These are phyloP conservation scores for Lophiotrema nucula DNA, from an alignment of 495 filamentous ascomycete genomes.

Conservation along the genomic window DNA sequence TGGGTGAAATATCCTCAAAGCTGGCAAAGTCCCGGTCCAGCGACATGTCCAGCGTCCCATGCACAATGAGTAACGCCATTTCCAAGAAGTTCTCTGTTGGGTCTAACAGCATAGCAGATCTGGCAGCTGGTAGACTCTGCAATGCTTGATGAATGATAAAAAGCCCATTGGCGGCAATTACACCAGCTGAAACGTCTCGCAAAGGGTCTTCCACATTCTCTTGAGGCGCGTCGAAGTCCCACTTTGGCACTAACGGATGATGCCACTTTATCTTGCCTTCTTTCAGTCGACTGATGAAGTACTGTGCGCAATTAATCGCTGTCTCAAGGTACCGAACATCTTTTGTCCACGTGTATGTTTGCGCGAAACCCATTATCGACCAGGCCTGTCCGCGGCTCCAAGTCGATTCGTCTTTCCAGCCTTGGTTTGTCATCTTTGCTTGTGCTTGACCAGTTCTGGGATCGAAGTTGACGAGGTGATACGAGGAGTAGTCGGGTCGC, in stretches of 20 bases:
- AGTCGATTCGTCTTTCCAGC: constrained; percentile 12
- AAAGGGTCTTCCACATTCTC: constrained; percentile 5
- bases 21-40: constrained; percentile 18
- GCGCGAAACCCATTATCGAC: constrained; percentile 26
- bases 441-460: constrained; percentile 7
- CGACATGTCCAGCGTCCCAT: constrained; percentile 16
- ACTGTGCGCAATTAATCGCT: constrained; percentile 15
- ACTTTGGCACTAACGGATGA: constrained; percentile 16
- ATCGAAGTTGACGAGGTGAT: constrained; percentile 22
- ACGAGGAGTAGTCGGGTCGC: constrained; percentile 14
- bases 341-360: constrained; percentile 25
- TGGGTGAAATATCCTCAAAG: background rate
- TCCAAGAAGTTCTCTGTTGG: constrained; percentile 5
- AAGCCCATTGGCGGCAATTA: constrained; percentile 17
- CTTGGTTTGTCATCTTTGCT: constrained; percentile 24
- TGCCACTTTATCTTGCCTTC: constrained; percentile 12
- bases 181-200: constrained; percentile 15
- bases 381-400: constrained; percentile 22
- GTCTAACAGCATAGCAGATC: background rate
- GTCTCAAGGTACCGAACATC: constrained; percentile 12
- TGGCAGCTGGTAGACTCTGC: background rate
- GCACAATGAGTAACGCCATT: constrained; percentile 8
- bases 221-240: constrained; percentile 17
- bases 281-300: constrained; percentile 6
- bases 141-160: constrained; percentile 19